Evolutionary conservation across 208 protist genomes (phyloP).

Genomic region (Acanthamoeba pearcei): DNA sequence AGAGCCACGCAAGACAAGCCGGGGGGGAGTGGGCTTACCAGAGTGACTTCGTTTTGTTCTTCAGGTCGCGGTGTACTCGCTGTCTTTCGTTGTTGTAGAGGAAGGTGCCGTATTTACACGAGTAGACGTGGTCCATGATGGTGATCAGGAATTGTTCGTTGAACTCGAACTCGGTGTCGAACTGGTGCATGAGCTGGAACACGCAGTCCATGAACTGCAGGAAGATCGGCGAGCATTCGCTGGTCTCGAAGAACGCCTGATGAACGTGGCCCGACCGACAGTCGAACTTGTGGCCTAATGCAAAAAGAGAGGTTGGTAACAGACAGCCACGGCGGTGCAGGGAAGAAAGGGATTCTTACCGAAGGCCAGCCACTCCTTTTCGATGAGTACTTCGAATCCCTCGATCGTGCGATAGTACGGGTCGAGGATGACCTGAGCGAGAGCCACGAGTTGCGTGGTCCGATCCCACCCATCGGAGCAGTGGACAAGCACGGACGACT

Average conservation of each 20-base stretch:
- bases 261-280: slow-evolving; percentile 80
- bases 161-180: slow-evolving; percentile 83
- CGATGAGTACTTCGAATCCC: slow-evolving; percentile 91
- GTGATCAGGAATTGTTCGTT: slow-evolving; percentile 83
- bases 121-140: slow-evolving; percentile 84
- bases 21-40: background rate
- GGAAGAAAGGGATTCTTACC: slow-evolving; percentile 81
- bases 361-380: slow-evolving; percentile 96
- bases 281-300: slow-evolving; percentile 90
- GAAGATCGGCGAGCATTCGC: slow-evolving; percentile 85
- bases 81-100: slow-evolving; percentile 76
- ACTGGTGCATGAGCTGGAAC: slow-evolving; percentile 81
- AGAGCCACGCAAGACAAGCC: too few species aligned
- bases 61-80: slow-evolving; percentile 58
- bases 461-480: slow-evolving; percentile 96
- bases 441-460: slow-evolving; percentile 92
- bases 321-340: background rate
- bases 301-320: background rate
- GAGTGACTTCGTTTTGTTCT: slow-evolving; percentile 68
- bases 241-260: slow-evolving; percentile 53
- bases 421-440: slow-evolving; percentile 95
- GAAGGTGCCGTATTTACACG: slow-evolving; percentile 79
- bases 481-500: slow-evolving; percentile 75
- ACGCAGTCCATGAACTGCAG: slow-evolving; percentile 89
- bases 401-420: slow-evolving; percentile 93